These are phyloP conservation scores for Backusella liffmaniae DNA, from an alignment of 192 early-diverging fungal species.

Conservation along the genomic window DNA sequence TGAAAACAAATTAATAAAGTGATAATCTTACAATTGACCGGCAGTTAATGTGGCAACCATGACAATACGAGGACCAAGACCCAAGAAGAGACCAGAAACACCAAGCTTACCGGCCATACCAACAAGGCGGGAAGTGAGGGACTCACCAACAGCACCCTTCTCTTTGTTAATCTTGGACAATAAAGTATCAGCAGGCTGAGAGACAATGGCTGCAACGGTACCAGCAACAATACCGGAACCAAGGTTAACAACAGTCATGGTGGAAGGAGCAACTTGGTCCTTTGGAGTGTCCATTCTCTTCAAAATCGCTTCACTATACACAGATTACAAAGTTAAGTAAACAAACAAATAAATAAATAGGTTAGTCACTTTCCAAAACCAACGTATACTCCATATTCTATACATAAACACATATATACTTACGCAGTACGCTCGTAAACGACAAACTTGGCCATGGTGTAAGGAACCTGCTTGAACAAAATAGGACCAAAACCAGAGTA, in stretches of 20 bases:
- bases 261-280: constrained; percentile 36
- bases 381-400: not conserved
- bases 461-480: constrained; percentile 75
- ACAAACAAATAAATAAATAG: constrained; percentile 18
- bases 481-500: constrained; percentile 79
- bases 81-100: constrained; percentile 56
- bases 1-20: not conserved
- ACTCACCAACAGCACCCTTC: constrained; percentile 57
- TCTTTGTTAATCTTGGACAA: constrained; percentile 75
- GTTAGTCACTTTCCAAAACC: not conserved
- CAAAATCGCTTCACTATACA: constrained; percentile 49
- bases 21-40: constrained; percentile 48
- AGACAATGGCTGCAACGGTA: constrained; percentile 64
- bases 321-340: not conserved
- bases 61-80: constrained; percentile 64
- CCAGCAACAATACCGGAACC: constrained; percentile 64
- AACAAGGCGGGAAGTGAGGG: constrained; percentile 56
- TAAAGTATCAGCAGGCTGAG: constrained; percentile 68
- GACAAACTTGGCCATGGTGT: constrained; percentile 81
- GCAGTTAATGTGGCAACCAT: constrained; percentile 69
- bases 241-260: constrained; percentile 51
- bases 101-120: constrained; percentile 42
- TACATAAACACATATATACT: constrained; percentile 15
- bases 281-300: constrained; percentile 40
- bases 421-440: constrained; percentile 57